Evolutionary conservation across 495 filamentous ascomycete species (phyloP), one percentile per base, ranked within the genome.

Genomic region (Pseudoneurospora amorphoporcata): DNA sequence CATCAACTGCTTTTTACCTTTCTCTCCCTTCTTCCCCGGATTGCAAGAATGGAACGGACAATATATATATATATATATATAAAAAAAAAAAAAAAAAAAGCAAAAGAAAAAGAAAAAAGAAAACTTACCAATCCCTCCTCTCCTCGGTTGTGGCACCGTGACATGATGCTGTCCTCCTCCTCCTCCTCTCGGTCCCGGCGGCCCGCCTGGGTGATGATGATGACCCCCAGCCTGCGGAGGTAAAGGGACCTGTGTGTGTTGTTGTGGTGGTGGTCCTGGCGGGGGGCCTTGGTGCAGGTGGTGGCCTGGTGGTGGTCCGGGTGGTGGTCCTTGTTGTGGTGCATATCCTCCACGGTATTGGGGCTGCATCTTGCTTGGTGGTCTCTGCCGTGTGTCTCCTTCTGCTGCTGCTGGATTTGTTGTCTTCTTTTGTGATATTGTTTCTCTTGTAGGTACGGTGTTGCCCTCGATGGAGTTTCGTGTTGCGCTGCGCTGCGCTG

Each of bases 61-160:
- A 23, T n/a, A n/a, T n/a, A n/a, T n/a, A n/a, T n/a, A n/a, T n/a
- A n/a, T n/a, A n/a, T n/a, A n/a, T n/a, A n/a, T n/a, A n/a, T n/a
- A 23, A 53, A 61, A 73, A 58, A 72, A 75, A 68, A 69, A 71
- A 69, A 43, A 73, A 9, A 69, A 42, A 29, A 42, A 43, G n/a
- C n/a, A 39, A 38, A 43, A 23, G 16, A 32, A 58, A 47, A 41
- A 70, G 12, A 68, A 42, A 71, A 53, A 37, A 42, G 72, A 68
- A 72, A 53, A 83, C 82, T 76, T 81, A 86, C 84, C 84, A 78
- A 86, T 86, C 74, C 84, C 83, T 74, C 84, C 80, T 73, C 80
- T 81, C 69, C 81, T 78, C 23, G 76, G 79, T 76, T 84, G 84
- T 76, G 80, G 80, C 70, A 81, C 23, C 23, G 23, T 23, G 1